Evolutionary conservation across 2,329 filamentous ascomycete genomes (phyloP), one percentile per base, ranked within the genome.

Genomic region (Alternaria sp.): DNA sequence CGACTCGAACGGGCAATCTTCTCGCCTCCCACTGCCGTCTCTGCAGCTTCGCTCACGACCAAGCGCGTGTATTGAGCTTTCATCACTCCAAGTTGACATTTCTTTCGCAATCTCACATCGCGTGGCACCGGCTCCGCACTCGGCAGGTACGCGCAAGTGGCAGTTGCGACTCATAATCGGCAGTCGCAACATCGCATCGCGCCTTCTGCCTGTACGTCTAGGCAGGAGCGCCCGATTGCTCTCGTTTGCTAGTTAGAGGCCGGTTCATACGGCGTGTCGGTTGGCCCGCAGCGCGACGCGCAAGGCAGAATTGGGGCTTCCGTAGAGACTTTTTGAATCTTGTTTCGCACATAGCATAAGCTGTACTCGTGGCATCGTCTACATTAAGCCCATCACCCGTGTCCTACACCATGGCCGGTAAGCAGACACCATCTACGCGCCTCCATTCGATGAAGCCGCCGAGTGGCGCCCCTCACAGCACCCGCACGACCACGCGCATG

Each of bases 351-450:
- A 65, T 68, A 66, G 66, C 68, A 66, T 72, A 71, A 74, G 66
- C 68, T 72, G 62, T 69, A 68, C 67, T 54, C 52, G 61, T 70
- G 60, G 66, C 70, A 67, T 65, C 69, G 61, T 68, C 64, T 67
- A 58, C 60, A 53, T 62, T 73, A 69, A 77, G 68, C 68, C 69
- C 72, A 68, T 61, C 45, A 46, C 55, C 68, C 63, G 67, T 68
- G 63, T 70, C 62, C 60, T 45, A 58, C 71, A 80, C 66, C 77
- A 88, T 88, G 85, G 80, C 85, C 77, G 86, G 86, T 88, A 87
- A 87, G 85, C 82, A 76, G 51, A 81, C 67, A 63, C 59, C 67
- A 64, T 58, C 64, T 58, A 56, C 58, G 62, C 69, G 63, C 63
- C 60, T 61, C 58, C 55, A 36, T 23, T 28, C 45, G 17, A 37